phyloP scores from a whole-genome alignment of 2,329 filamentous ascomycete genomes.

The Beauveria sp. region DNA sequence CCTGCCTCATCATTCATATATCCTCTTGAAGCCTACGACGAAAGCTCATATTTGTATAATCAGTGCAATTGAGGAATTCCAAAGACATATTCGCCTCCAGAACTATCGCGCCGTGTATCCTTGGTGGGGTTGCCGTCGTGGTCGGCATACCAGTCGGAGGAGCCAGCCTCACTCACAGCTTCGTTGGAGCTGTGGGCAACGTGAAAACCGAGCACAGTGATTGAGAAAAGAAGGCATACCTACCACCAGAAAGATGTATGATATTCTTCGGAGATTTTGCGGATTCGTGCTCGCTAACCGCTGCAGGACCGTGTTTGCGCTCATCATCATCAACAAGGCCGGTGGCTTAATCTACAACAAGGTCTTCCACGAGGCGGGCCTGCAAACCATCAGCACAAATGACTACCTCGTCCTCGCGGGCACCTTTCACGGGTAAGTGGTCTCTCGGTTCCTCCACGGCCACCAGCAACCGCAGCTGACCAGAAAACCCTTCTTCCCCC shows the following conservation, averaged over 20 bases:
- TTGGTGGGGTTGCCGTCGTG: not conserved
- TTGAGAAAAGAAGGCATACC: not conserved
- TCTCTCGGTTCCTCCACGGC: not conserved
- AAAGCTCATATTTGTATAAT: not conserved
- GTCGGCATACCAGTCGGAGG: not conserved
- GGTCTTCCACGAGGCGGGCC: conserved; percentile 75
- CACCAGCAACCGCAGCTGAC: conserved; percentile 4
- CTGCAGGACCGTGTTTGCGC: conserved; percentile 80
- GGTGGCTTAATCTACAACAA: conserved; percentile 94
- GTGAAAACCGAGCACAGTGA: not conserved
- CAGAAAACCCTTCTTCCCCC: no score
- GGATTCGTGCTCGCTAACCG: not conserved
- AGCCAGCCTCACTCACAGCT: not conserved
- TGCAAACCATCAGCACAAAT: conserved; percentile 86
- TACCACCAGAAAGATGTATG: not conserved
- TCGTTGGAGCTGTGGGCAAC: not conserved
- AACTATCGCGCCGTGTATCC: no score
- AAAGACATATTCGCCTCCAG: not conserved
- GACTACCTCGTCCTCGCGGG: conserved; percentile 95
- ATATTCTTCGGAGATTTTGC: not conserved
- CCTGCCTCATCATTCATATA: conserved; percentile 4
- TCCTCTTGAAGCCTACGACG: not conserved
- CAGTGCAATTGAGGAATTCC: not conserved
- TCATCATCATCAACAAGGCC: conserved; percentile 98
- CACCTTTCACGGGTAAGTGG: conserved; percentile 81